A percentile compares a stretch with the other conserved stretches of the same genome.
phyloP scores from a whole-genome alignment of 140 eudicot species.

The Anethum foeniculum region DNA sequence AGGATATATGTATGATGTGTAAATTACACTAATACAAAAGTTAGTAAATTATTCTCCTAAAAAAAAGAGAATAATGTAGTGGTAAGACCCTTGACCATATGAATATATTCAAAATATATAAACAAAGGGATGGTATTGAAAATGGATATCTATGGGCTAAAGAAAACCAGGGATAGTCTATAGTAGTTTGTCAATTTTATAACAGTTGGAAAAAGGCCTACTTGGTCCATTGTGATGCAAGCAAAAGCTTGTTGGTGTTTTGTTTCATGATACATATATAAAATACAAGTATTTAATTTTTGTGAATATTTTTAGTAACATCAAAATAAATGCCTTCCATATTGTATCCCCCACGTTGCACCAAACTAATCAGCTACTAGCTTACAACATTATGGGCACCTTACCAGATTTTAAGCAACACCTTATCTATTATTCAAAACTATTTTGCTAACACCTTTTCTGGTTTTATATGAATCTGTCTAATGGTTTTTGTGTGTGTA shows the following conservation, averaged over 20 bases:
- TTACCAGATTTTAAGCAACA: slow-evolving; percentile 7
- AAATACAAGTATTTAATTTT: neutral
- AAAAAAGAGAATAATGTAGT: neutral
- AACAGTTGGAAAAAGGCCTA: neutral
- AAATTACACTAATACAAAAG: too few relatives aligned
- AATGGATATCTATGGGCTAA: slow-evolving; percentile 8
- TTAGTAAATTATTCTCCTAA: too few relatives aligned
- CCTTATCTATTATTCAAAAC: neutral
- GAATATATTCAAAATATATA: neutral
- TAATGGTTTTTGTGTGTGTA: slow-evolving; percentile 5
- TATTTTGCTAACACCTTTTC: neutral
- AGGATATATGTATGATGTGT: too few relatives aligned
- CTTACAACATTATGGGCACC: slow-evolving; percentile 13
- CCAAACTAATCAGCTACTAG: slow-evolving; percentile 8
- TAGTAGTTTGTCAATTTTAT: neutral
- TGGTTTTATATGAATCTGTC: slow-evolving; percentile 4
- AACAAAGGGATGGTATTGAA: neutral
- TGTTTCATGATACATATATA: neutral
- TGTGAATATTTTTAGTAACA: neutral
- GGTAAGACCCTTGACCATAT: neutral
- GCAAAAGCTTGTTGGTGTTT: slow-evolving; percentile 5
- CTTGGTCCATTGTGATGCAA: slow-evolving; percentile 4
- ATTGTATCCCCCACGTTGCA: slow-evolving; percentile 12
- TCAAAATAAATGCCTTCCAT: slow-evolving; percentile 9
- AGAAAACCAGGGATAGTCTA: slow-evolving; percentile 12